These are phyloP conservation scores for Nakazawaea siamensis DNA, from an alignment of 805 yeast species.

Conservation along the genomic window DNA sequence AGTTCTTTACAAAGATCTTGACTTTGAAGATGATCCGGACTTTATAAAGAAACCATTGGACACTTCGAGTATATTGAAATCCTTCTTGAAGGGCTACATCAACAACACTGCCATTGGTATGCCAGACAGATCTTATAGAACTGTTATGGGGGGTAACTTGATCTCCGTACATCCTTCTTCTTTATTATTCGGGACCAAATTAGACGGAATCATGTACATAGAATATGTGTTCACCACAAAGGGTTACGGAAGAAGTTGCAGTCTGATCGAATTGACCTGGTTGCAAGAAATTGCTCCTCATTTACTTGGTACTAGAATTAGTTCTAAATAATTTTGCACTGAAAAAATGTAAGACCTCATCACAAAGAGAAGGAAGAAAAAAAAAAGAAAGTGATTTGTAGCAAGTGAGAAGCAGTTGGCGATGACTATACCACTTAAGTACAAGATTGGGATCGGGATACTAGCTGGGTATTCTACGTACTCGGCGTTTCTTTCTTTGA, in stretches of 20 bases:
- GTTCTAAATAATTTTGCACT: slow-evolving; percentile 11
- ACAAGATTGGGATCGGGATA: slow-evolving; percentile 34
- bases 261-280: slow-evolving; percentile 77
- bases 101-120: slow-evolving; percentile 87
- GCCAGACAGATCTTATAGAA: slow-evolving; percentile 90
- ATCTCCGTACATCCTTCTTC: slow-evolving; percentile 90
- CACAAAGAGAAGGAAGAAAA: background rate
- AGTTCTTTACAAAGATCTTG: slow-evolving; percentile 26
- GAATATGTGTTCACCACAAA: slow-evolving; percentile 91
- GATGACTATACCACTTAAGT: slow-evolving; percentile 16
- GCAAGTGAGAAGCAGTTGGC: too few species aligned
- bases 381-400: background rate
- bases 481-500: slow-evolving; percentile 50
- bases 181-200: slow-evolving; percentile 68
- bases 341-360: background rate
- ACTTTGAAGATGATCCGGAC: slow-evolving; percentile 18
- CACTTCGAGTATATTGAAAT: slow-evolving; percentile 54
- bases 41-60: slow-evolving; percentile 30
- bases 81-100: slow-evolving; percentile 79
- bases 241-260: slow-evolving; percentile 88
- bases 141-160: slow-evolving; percentile 76
- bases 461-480: slow-evolving; percentile 53
- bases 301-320: slow-evolving; percentile 34
- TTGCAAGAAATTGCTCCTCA: slow-evolving; percentile 75
- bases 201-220: slow-evolving; percentile 87